Conservation (phyloP, 1,284 basidiomycete genomes). For the Malassezia brasiliensis region DNA sequence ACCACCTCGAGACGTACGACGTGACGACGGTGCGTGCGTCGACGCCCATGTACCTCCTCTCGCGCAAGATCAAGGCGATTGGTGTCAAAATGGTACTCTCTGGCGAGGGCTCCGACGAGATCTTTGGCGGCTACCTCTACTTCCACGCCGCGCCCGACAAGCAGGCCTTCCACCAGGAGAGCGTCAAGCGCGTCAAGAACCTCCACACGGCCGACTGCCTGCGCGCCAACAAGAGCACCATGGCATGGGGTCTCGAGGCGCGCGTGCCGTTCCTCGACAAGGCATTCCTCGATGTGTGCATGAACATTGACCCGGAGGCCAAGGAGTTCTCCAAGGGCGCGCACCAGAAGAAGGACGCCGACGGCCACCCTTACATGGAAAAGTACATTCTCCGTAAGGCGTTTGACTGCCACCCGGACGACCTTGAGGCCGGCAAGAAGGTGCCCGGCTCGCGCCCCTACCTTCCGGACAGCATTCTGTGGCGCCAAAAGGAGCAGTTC, state of each 20-base stretch:
- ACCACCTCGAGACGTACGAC: conserved; percentile 97
- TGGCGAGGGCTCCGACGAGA: conserved; percentile 96
- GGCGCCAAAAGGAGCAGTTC: conserved; percentile 99
- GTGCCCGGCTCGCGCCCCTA: conserved; percentile 56
- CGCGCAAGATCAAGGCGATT: conserved; percentile 98
- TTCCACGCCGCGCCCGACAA: conserved; percentile 95
- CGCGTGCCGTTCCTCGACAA: conserved; percentile 99
- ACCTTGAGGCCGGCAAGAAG: conserved; percentile 55
- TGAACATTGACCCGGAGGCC: conserved; percentile 77
- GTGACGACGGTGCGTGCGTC: conserved; percentile 96
- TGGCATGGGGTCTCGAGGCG: conserved; percentile 99
- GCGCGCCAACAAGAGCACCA: conserved; percentile 98
- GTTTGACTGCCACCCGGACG: conserved; percentile 71
- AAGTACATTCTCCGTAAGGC: conserved; percentile 93
- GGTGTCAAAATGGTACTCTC: conserved; percentile 99
- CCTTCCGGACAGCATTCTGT: conserved; percentile 84
- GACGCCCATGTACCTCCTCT: conserved; percentile 93
- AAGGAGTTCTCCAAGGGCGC: conserved; percentile 85
- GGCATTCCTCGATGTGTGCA: conserved; percentile 81
- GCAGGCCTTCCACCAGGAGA: conserved; percentile 87
- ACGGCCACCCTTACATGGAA: conserved; percentile 47
- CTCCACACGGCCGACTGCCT: conserved; percentile 95
- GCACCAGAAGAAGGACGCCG: conserved; percentile 61
- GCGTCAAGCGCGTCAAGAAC: conserved; percentile 90
- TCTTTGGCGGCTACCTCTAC: conserved; percentile 97